Evolutionary conservation across 306 rosid species (phyloP), one percentile per base, ranked within the genome.

Genomic region (Ormosia emarginata): DNA sequence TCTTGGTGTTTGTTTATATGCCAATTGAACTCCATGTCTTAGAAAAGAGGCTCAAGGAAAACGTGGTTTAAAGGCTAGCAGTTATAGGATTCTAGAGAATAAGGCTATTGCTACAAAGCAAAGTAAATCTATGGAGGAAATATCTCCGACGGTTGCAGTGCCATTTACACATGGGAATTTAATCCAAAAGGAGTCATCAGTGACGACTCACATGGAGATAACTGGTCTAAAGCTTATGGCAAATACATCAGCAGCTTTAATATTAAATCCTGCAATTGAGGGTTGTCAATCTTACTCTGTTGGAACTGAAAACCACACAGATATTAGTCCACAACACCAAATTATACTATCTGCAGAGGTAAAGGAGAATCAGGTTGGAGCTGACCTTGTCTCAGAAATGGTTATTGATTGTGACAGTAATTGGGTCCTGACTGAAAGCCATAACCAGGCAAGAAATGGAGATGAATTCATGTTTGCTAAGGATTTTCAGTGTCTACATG

Each of bases 171-270:
- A 86, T 50, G 92, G 90, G 41, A 91, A 80, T 80, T 82, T 87
- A 80, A 87, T 85, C 15, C 87, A 75, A 33, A 90, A 87, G 5
- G 95, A 89, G 41, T 68, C 95, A 79, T 68, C 82, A 33, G 92
- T 87, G 81, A 77, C 84, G 39, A 82, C 88, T 62, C 91, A 82
- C 30, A 77, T 80, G 81, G 93, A 89, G 75, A 86, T 89, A 74
- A 84, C 86, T 75, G 93, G 93, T 67, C 77, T 91, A 50, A 88
- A 88, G 53, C 82, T 89, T 55, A 80, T 88, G 86, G 84, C 92
- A 39, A 93, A 84, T 67, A 71, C 91, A 46, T 71, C 95, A 75
- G 17, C 87, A 59, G 39, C 88, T 55, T 84, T 89, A 72, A 78
- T 87, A 56, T 81, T 88, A 34, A 85, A 67, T 39, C 81, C 89